Conservation (phyloP, 805 yeast genomes). For the Suhomyces xylopsoci region DNA sequence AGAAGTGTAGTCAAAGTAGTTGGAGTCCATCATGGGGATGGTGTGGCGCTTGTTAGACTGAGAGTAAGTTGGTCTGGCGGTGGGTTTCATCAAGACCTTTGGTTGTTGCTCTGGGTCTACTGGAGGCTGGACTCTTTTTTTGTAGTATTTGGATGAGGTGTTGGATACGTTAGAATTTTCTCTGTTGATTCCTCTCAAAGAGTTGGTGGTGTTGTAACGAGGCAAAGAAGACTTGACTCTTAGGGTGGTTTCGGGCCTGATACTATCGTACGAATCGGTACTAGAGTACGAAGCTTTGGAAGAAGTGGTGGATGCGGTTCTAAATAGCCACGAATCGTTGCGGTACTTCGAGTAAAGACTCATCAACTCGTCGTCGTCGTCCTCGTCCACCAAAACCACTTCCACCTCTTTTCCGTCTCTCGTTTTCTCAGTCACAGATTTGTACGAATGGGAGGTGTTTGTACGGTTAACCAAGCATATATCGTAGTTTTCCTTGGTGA, state of each 20-base stretch:
- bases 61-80: not conserved
- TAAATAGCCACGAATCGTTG: slow-evolving; percentile 21
- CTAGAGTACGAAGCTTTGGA: slow-evolving; percentile 10
- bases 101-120: not conserved
- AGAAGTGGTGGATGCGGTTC: slow-evolving; percentile 24
- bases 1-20: slow-evolving; percentile 35
- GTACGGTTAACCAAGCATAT: slow-evolving; percentile 35
- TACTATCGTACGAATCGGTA: slow-evolving; percentile 19
- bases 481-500: slow-evolving; percentile 40
- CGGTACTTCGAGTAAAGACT: slow-evolving; percentile 43
- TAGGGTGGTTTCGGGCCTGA: slow-evolving; percentile 19
- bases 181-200: not conserved
- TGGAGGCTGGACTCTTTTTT: slow-evolving; percentile 19
- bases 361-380: slow-evolving; percentile 29
- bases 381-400: slow-evolving; percentile 43
- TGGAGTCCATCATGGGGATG: slow-evolving; percentile 14
- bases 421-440: slow-evolving; percentile 37
- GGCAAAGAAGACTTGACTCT: slow-evolving; percentile 4
- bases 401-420: slow-evolving; percentile 39
- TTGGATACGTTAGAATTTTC: slow-evolving; percentile 6
- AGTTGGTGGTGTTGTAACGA: slow-evolving; percentile 1
- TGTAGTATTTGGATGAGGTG: slow-evolving; percentile 14
- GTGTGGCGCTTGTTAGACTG: slow-evolving; percentile 8
- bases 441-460: slow-evolving; percentile 35
- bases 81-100: not conserved